These are phyloP conservation scores for Linderniella brevidens DNA, from an alignment of 257 asterid genomes.

Conservation along the genomic window DNA sequence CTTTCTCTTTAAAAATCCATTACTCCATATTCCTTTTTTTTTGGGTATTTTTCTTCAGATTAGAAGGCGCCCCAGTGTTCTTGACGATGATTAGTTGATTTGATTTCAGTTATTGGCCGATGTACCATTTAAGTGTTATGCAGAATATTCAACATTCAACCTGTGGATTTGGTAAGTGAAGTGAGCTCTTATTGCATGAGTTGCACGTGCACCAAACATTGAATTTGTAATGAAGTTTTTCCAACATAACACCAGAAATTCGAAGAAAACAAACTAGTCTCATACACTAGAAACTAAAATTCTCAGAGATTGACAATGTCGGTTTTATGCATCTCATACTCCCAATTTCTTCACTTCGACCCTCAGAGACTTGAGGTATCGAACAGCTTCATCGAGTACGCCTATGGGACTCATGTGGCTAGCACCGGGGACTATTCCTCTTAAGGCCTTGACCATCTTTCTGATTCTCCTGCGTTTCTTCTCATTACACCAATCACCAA, in stretches of 20 bases:
- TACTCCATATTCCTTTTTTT: background rate
- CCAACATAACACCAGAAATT: too few relatives aligned
- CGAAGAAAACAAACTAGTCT: too few relatives aligned
- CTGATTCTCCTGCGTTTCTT: constrained; percentile 33
- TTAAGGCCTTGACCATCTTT: constrained; percentile 53
- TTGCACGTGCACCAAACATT: too few relatives aligned
- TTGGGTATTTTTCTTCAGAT: constrained; percentile 37
- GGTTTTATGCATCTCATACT: constrained; percentile 14
- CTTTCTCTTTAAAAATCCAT: background rate
- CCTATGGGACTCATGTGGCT: constrained; percentile 42
- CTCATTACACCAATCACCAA: constrained; percentile 15
- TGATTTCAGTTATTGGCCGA: too few relatives aligned
- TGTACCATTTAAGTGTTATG: too few relatives aligned
- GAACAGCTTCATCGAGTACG: constrained; percentile 78
- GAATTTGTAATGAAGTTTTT: too few relatives aligned
- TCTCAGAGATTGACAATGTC: too few relatives aligned
- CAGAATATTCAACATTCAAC: too few relatives aligned
- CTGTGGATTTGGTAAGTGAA: too few relatives aligned
- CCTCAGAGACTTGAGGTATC: constrained; percentile 61
- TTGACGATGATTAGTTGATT: constrained; percentile 57
- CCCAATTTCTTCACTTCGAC: constrained; percentile 62
- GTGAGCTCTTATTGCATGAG: too few relatives aligned
- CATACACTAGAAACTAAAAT: too few relatives aligned
- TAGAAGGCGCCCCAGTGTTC: constrained; percentile 68
- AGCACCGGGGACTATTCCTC: constrained; percentile 58